Evolutionary conservation across 441 rosid species (phyloP).

Genomic region (Populus hybrid): DNA sequence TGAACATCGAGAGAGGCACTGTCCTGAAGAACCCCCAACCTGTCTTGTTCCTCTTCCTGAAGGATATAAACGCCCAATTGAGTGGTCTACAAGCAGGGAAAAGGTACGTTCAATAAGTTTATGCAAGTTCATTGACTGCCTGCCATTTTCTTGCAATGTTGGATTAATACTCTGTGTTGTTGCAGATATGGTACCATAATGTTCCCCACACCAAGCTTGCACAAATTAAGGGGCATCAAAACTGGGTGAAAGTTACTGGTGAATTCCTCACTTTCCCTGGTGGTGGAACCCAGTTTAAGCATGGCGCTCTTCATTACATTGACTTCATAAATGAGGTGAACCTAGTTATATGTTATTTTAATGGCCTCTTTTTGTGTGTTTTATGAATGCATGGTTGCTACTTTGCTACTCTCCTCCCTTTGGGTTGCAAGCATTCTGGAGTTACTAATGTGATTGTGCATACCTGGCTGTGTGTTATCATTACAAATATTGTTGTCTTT

Average conservation of each 20-base stretch:
- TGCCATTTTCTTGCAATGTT: constrained; percentile 6
- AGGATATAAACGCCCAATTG: constrained; percentile 75
- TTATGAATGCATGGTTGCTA: background rate
- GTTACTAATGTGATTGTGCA: background rate
- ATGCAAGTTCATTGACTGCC: background rate
- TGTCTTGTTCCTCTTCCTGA: constrained; percentile 89
- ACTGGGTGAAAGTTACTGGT: constrained; percentile 92
- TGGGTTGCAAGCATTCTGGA: background rate
- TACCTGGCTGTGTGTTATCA: background rate
- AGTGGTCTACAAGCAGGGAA: constrained; percentile 96
- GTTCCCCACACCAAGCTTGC: constrained; percentile 95
- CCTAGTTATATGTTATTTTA: background rate
- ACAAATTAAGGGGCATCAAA: constrained; percentile 82
- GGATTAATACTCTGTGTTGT: constrained; percentile 17
- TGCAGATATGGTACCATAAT: constrained; percentile 86
- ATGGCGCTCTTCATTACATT: constrained; percentile 94
- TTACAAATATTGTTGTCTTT: background rate
- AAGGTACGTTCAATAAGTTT: constrained; percentile 42
- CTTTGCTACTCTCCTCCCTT: background rate
- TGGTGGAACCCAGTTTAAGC: constrained; percentile 97
- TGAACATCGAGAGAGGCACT: constrained; percentile 96
- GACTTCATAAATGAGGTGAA: constrained; percentile 87
- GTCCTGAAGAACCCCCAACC: constrained; percentile 78
- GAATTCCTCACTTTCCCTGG: constrained; percentile 95
- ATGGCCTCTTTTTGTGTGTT: background rate